Conservation (phyloP, 2,329 filamentous ascomycete genomes). For the Fusarium torulosum region DNA sequence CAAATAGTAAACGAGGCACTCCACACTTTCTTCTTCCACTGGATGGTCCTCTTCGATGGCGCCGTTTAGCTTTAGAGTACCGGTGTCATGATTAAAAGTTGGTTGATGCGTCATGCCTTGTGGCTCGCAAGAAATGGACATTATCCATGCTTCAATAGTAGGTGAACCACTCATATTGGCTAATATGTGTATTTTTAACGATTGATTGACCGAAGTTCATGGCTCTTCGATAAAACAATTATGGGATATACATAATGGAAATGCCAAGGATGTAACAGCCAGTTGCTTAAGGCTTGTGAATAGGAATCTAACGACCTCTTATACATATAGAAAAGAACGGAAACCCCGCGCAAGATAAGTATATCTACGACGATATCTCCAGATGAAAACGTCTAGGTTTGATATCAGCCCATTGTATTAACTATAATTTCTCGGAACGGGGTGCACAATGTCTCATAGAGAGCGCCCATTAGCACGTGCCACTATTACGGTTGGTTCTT, state of each 20-base stretch:
- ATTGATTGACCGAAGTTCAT: not conserved
- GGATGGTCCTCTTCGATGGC: conserved; percentile 6
- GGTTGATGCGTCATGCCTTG: not conserved
- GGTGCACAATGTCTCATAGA: conserved; percentile 18
- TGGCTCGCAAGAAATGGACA: not conserved
- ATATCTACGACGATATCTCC: not conserved
- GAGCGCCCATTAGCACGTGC: conserved; percentile 9
- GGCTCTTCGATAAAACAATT: not conserved
- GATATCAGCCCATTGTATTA: not conserved
- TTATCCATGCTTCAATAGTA: not conserved
- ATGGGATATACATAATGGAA: not conserved
- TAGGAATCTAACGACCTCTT: not conserved
- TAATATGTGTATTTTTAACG: not conserved
- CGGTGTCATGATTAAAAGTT: not conserved
- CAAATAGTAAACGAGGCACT: conserved; percentile 14
- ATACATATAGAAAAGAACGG: not conserved
- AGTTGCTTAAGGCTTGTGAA: not conserved
- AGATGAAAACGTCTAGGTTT: conserved; percentile 21
- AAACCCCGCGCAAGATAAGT: not conserved
- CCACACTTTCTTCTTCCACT: conserved; percentile 28
- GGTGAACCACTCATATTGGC: not conserved
- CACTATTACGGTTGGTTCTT: not conserved
- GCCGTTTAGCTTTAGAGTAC: not conserved
- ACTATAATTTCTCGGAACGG: conserved; percentile 8
- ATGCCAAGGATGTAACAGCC: not conserved